Conservation (phyloP, 2,329 filamentous ascomycete species). For the Sordariomycetes sp. region DNA sequence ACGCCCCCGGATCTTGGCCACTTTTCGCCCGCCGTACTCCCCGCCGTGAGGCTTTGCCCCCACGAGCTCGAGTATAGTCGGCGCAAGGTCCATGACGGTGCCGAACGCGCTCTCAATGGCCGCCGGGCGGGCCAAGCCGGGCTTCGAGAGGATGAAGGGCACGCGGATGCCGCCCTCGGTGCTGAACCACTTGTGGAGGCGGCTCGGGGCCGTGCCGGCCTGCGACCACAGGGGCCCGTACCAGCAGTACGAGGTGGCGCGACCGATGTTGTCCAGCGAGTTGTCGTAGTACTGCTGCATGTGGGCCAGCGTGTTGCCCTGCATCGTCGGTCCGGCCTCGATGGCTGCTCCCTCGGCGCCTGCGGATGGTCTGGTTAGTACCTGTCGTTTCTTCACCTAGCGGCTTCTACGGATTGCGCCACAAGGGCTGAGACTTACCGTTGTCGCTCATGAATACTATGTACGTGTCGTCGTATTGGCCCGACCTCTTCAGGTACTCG, state of each 20-base stretch:
- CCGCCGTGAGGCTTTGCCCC: conserved; percentile 22
- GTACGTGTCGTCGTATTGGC: conserved; percentile 38
- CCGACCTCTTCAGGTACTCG: conserved; percentile 28
- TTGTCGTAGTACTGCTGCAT: conserved; percentile 36
- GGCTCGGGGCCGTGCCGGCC: conserved; percentile 33
- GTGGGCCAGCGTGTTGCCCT: background rate
- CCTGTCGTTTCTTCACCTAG: too few species aligned
- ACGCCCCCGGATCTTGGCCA: background rate
- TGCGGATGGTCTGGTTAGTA: too few species aligned
- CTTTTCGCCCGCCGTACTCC: background rate
- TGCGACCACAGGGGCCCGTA: conserved; percentile 35
- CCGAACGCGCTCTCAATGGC: conserved; percentile 8
- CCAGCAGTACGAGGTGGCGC: conserved; percentile 29
- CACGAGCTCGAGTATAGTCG: conserved; percentile 32
- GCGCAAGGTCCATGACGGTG: conserved; percentile 35
- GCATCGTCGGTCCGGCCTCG: conserved; percentile 25
- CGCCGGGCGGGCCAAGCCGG: background rate
- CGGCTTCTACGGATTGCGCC: too few species aligned
- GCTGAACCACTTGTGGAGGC: conserved; percentile 25
- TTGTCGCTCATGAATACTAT: conserved; percentile 41
- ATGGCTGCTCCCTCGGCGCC: conserved; percentile 37
- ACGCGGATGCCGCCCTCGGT: background rate
- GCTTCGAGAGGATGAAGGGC: background rate
- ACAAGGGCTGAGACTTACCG: background rate
- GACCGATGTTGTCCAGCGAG: conserved; percentile 23